These are phyloP conservation scores for Arachnomyces sp. DNA, from an alignment of 2,329 filamentous ascomycete species.

Conservation along the genomic window DNA sequence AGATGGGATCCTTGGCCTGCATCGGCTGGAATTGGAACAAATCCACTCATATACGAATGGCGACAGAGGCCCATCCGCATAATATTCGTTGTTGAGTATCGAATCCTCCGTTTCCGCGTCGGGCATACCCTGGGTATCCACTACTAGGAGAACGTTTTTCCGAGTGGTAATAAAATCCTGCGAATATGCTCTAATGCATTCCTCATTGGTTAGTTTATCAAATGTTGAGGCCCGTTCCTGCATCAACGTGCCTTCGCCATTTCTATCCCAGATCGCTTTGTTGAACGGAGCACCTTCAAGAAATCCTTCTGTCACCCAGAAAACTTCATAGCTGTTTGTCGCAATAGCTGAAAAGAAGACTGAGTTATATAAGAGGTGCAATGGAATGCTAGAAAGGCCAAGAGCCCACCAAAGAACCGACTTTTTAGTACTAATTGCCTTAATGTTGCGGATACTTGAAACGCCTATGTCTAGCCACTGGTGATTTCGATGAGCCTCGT, in stretches of 20 bases:
- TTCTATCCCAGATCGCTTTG: too few relatives aligned
- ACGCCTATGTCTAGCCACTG: slow-evolving; percentile 26
- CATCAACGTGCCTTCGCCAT: background rate
- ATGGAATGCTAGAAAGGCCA: slow-evolving; percentile 8
- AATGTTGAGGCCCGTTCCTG: background rate
- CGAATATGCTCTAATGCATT: slow-evolving; percentile 13
- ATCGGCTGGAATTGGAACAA: too few relatives aligned
- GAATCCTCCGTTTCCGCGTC: too few relatives aligned
- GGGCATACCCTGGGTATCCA: too few relatives aligned
- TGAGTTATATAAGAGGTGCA: slow-evolving; percentile 17
- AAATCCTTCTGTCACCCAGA: background rate
- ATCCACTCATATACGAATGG: too few relatives aligned
- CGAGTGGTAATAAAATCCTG: slow-evolving; percentile 9
- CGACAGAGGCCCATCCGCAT: too few relatives aligned
- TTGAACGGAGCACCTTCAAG: too few relatives aligned
- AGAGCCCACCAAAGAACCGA: slow-evolving; percentile 8
- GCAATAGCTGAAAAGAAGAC: slow-evolving; percentile 12
- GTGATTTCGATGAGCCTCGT: slow-evolving; percentile 21
- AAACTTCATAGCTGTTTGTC: slow-evolving; percentile 14
- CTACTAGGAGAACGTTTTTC: slow-evolving; percentile 9
- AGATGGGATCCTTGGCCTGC: too few relatives aligned
- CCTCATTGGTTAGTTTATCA: slow-evolving; percentile 2
- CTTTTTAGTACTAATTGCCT: background rate
- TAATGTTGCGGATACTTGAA: slow-evolving; percentile 21
- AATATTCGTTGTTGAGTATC: too few relatives aligned